phyloP scores from a whole-genome alignment of 495 filamentous ascomycete species.

The Penicillium lagena region DNA sequence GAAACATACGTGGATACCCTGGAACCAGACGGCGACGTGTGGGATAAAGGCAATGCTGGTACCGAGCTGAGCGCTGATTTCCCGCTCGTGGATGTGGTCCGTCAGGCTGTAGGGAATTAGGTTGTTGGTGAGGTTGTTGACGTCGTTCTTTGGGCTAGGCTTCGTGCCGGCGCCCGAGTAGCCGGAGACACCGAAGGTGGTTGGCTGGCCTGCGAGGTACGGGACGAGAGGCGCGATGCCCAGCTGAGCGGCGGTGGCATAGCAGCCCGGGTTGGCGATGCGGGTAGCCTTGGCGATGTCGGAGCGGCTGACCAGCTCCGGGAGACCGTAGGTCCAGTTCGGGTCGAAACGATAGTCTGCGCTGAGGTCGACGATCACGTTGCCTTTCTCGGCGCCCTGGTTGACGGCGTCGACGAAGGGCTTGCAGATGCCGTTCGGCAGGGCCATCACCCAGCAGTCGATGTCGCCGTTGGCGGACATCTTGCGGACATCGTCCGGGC shows the following conservation, averaged over 20 bases:
- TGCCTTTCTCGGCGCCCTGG: constrained; percentile 61
- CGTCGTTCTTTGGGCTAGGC: constrained; percentile 91
- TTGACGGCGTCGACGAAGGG: constrained; percentile 91
- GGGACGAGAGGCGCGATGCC: constrained; percentile 80
- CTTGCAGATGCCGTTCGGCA: constrained; percentile 95
- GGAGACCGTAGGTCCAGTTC: constrained; percentile 92
- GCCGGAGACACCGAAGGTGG: constrained; percentile 87
- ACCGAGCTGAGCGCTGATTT: constrained; percentile 77
- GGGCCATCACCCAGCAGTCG: constrained; percentile 97
- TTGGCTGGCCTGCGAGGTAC: constrained; percentile 73
- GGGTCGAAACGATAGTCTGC: constrained; percentile 92
- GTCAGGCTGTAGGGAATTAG: constrained; percentile 90
- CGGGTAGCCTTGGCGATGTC: constrained; percentile 76
- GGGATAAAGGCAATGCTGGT: constrained; percentile 80
- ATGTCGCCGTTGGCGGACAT: constrained; percentile 91
- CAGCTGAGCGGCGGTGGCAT: constrained; percentile 93
- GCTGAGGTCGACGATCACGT: constrained; percentile 85
- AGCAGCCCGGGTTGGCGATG: constrained; percentile 94
- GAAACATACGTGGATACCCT: constrained; percentile 68
- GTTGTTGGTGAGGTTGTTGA: constrained; percentile 80
- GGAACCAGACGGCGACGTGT: constrained; percentile 96
- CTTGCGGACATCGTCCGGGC: constrained; percentile 78
- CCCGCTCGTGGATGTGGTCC: constrained; percentile 93
- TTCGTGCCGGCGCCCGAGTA: constrained; percentile 98
- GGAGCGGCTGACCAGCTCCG: constrained; percentile 73